Conservation (phyloP, 176 grass and related monocot species). For the Canna indica region DNA sequence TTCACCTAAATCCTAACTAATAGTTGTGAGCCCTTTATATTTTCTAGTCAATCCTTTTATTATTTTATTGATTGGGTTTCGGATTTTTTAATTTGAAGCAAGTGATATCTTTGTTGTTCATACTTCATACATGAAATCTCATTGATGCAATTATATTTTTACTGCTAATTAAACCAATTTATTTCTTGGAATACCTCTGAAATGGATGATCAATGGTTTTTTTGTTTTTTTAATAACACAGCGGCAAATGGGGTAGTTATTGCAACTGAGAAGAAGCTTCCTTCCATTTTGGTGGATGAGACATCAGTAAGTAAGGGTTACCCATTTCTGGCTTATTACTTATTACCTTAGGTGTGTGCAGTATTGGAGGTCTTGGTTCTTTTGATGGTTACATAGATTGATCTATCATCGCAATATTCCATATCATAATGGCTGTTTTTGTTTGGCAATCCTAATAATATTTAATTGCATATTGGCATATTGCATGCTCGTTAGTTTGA, state of each 20-base stretch:
- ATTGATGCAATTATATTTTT: too few relatives aligned
- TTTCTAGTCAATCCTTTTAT: too few relatives aligned
- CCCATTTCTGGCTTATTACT: background rate
- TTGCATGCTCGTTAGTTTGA: background rate
- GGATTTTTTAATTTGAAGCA: too few relatives aligned
- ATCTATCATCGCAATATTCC: background rate
- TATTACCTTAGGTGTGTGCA: background rate
- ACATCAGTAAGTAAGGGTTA: constrained; percentile 44
- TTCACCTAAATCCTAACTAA: too few relatives aligned
- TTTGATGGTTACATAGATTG: background rate
- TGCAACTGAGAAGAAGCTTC: constrained; percentile 68
- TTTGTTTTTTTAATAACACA: constrained; percentile 17
- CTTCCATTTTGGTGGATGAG: constrained; percentile 78
- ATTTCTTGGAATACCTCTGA: background rate
- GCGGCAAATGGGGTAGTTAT: constrained; percentile 84
- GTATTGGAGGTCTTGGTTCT: background rate
- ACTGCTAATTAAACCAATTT: too few relatives aligned
- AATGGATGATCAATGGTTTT: background rate
- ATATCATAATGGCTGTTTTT: background rate
- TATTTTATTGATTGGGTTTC: too few relatives aligned
- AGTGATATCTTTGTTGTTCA: background rate
- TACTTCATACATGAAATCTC: too few relatives aligned
- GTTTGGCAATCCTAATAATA: background rate
- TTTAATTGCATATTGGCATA: background rate
- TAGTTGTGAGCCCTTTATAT: too few relatives aligned